These are phyloP conservation scores for Brettanomyces naardenensis DNA, from an alignment of 805 yeast species.

Conservation along the genomic window DNA sequence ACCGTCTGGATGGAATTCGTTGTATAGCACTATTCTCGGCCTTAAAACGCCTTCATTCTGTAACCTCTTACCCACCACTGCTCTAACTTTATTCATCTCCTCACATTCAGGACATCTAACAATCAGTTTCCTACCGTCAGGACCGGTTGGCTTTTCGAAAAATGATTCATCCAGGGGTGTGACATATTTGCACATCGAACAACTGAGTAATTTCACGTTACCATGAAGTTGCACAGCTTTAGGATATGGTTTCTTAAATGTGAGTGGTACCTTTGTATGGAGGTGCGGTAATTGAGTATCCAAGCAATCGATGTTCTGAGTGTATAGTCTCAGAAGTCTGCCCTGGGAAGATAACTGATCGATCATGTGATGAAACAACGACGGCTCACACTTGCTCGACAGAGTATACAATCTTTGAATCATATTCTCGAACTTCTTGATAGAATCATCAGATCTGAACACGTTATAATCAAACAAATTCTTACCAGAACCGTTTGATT, in stretches of 20 bases:
- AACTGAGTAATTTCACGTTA: slow-evolving; percentile 60
- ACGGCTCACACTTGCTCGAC: slow-evolving; percentile 52
- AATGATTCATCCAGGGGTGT: slow-evolving; percentile 44
- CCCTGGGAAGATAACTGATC: slow-evolving; percentile 52
- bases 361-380: slow-evolving; percentile 65
- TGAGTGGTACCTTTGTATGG: slow-evolving; percentile 42
- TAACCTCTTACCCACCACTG: slow-evolving; percentile 54
- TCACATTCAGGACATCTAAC: slow-evolving; percentile 63
- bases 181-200: slow-evolving; percentile 66
- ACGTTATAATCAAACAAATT: slow-evolving; percentile 74
- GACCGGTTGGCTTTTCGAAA: slow-evolving; percentile 24
- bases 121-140: slow-evolving; percentile 13
- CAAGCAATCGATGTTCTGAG: slow-evolving; percentile 82
- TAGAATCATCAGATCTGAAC: slow-evolving; percentile 54
- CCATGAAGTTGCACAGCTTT: slow-evolving; percentile 81
- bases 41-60: slow-evolving; percentile 57
- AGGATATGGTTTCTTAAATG: slow-evolving; percentile 29
- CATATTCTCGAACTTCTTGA: slow-evolving; percentile 65
- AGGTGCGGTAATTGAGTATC: slow-evolving; percentile 51
- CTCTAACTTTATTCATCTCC: slow-evolving; percentile 48
- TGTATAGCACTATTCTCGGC: slow-evolving; percentile 62
- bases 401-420: slow-evolving; percentile 52
- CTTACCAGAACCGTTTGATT: slow-evolving; percentile 37
- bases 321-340: slow-evolving; percentile 65
- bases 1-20: slow-evolving; percentile 81